Evolutionary conservation across 2,329 filamentous ascomycete genomes (phyloP), one percentile per base, ranked within the genome.

Genomic region (Diplodia corticola): DNA sequence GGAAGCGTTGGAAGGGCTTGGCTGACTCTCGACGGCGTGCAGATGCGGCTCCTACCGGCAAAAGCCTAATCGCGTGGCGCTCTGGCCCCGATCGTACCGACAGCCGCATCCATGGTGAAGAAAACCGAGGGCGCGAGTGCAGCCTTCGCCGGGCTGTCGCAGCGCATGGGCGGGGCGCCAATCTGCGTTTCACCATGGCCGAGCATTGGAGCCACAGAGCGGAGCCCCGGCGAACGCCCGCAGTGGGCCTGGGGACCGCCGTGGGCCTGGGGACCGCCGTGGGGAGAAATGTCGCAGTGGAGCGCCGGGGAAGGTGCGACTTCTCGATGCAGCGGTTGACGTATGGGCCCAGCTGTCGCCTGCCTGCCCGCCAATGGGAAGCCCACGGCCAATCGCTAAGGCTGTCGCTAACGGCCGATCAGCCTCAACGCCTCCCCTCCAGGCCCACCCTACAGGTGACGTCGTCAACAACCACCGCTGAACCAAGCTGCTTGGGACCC

Each of bases 241-340:
- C 26, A 26, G 57, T 61, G 57, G 60, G 48, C 48, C 60, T 63
- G 60, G 60, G 48, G 60, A 53, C 49, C 59, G 46, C 33, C 20
- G 55, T 60, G 55, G 59, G 46, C 44, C 59, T 63, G 60, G 60
- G 48, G 60, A 63, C 49, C 60, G 53, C 60, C 60, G 33, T 53
- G 60, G 60, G 60, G 60, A 44, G 40, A 49, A 63, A 48, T 51
- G 12, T 63, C n/a, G 60, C 44, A 61, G 60, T 63, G 60, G 60
- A 63, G 48, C 26, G 30, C 60, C 20, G 60, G 48, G 48, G 48
- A 26, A 44, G 20, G 20, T 51, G 60, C 46, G 35, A 40, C 49
- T 20, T 63, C 60, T 63, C n/a, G 35, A 28, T 13, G 24, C 30
- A 63, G 35, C 35, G 46, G 30, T 63, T 63, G 60, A 63, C 60